Evolutionary conservation across 768 basidiomycete species (phyloP), one percentile per base, ranked within the genome.

Genomic region (Russula foetens): DNA sequence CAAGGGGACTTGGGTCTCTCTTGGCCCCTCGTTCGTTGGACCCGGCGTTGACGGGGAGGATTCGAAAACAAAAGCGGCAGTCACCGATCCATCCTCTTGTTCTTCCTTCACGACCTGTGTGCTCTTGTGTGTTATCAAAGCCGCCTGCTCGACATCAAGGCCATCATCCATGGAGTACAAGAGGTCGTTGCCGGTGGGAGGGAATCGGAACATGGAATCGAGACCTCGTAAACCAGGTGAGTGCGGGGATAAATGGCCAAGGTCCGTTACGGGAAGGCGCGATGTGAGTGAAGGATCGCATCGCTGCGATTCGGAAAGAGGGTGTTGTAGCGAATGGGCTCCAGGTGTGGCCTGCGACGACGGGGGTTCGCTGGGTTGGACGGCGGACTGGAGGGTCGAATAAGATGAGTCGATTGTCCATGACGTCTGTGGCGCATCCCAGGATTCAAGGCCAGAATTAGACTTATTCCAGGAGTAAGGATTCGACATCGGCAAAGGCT

Each of bases 1-100:
- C 15, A 88, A 78, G 8, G 88, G 87, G 1, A 88, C 87, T 68
- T 71, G 65, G 4, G 65, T 56, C 51, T 66, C 65, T 48, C 58
- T 48, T 38, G 59, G 56, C 14, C 53, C 50, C 29, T 52, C 54
- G 43, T 51, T 60, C 29, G 48, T 19, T 14, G 59, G 58, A 46
- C 56, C 53, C 12, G 60, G 44, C 6, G 63, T 64, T 50, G 65
- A 60, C 17, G 63, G 63, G 3, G 65, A 58, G 1, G 63, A 57
- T 21, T 66, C 65, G 39, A 66, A 64, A 23, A 66, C 65, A 29
- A 66, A 66, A 21, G 63, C 38, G 45, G 46, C 56, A 4, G 62
- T 61, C 53, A 56, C 59, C 17, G 58, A 48, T 17, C 41, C 26
- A 19, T 60, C 58, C 45, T 64, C 65, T 53, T 64, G 58, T 39